phyloP scores from a whole-genome alignment of 2,329 filamentous ascomycete genomes.

The Alternaria gansuensis region DNA sequence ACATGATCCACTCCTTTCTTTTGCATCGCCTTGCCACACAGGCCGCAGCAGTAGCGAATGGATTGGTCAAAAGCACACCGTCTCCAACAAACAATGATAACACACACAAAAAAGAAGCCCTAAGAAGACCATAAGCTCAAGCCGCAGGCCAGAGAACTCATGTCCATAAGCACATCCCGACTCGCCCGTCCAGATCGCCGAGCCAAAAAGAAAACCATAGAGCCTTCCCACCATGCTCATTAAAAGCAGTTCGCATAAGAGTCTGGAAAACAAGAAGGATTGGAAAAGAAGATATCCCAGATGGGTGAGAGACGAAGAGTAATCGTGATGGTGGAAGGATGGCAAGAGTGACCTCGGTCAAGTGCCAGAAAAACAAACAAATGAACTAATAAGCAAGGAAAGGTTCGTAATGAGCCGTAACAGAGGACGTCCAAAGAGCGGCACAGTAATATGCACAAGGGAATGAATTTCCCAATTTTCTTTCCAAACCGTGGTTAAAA shows the following conservation, averaged over 20 bases:
- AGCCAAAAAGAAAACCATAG: constrained; percentile 33
- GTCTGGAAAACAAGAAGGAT: constrained; percentile 34
- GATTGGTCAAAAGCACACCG: constrained; percentile 11
- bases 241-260: constrained; percentile 47
- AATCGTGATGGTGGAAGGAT: constrained; percentile 39
- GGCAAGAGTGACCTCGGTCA: constrained; percentile 31
- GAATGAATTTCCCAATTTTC: constrained; percentile 29
- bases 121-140: constrained; percentile 50
- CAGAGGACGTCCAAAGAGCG: constrained; percentile 37
- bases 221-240: constrained; percentile 45
- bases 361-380: constrained; percentile 40
- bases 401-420: constrained; percentile 53
- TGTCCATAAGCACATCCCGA: constrained; percentile 32
- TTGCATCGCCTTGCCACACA: constrained; percentile 14
- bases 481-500: constrained; percentile 22
- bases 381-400: constrained; percentile 40
- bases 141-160: constrained; percentile 50
- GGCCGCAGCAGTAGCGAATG: constrained; percentile 25
- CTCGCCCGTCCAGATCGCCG: constrained; percentile 24
- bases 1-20: constrained; percentile 34
- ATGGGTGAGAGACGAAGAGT: constrained; percentile 43
- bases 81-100: constrained; percentile 23
- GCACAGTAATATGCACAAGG: constrained; percentile 51
- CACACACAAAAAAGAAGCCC: constrained; percentile 30
- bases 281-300: constrained; percentile 38